Conservation (phyloP, 441 rosid species). For the Brassica hybrid region DNA sequence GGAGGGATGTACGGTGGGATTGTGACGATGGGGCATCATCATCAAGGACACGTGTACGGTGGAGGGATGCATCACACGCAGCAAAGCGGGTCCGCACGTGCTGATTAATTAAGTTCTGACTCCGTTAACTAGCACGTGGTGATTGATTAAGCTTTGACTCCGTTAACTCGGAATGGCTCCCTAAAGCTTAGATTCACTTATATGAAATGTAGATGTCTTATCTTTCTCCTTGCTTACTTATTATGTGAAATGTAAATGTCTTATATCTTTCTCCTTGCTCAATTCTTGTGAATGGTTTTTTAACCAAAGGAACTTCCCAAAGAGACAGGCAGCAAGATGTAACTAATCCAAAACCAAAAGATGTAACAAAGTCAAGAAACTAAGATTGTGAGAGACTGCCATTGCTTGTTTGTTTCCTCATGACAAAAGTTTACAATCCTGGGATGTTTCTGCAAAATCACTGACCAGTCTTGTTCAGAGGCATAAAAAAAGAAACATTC, state of each 20-base stretch:
- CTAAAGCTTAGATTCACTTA: slow-evolving; percentile 34
- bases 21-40: slow-evolving; percentile 20
- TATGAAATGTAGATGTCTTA: slow-evolving; percentile 29
- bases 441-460: no score
- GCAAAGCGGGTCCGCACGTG: slow-evolving; percentile 25
- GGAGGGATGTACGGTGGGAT: slow-evolving; percentile 30
- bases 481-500: no score
- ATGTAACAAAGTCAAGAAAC: no score
- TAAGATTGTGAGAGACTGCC: no score
- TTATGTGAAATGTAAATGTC: neutral
- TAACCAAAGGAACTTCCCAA: no score
- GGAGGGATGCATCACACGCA: slow-evolving; percentile 17
- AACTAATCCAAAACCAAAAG: no score
- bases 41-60: slow-evolving; percentile 27
- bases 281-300: no score
- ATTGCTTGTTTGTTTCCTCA: no score
- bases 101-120: slow-evolving; percentile 28
- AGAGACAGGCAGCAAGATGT: no score
- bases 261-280: no score
- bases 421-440: no score
- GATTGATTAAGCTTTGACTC: slow-evolving; percentile 18
- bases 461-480: no score
- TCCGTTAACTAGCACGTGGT: slow-evolving; percentile 19
- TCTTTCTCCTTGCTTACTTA: slow-evolving; percentile 23
- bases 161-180: slow-evolving; percentile 25